Evolutionary conservation across 371 early-diverging fungal genomes (phyloP).

Genomic region (Haplosporangium sp.): DNA sequence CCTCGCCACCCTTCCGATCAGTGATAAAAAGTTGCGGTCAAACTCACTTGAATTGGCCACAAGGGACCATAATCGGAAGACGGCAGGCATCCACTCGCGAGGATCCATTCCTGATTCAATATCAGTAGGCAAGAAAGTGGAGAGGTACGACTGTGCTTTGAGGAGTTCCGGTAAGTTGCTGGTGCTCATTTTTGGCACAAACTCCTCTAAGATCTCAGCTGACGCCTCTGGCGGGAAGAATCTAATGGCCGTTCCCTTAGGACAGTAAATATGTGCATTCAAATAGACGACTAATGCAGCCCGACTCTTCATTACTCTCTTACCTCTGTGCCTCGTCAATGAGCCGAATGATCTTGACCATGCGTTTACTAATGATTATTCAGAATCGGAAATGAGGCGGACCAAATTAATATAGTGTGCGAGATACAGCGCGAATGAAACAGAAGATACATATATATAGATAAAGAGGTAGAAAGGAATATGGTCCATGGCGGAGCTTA

Average conservation of each 20-base stretch:
- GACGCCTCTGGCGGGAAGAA: slow-evolving; percentile 77
- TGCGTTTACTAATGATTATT: slow-evolving; percentile 31
- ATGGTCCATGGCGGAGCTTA: background rate
- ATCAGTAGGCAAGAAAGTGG: slow-evolving; percentile 68
- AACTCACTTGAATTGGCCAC: slow-evolving; percentile 65
- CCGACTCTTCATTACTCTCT: background rate
- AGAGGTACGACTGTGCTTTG: slow-evolving; percentile 68
- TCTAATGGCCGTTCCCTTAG: slow-evolving; percentile 21
- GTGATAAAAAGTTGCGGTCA: slow-evolving; percentile 74
- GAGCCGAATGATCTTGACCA: slow-evolving; percentile 35
- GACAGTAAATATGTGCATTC: too few species aligned
- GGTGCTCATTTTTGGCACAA: slow-evolving; percentile 37
- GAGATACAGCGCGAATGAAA: background rate
- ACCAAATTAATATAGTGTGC: slow-evolving; percentile 17
- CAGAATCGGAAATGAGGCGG: slow-evolving; percentile 12
- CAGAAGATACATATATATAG: background rate
- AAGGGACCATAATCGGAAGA: slow-evolving; percentile 85
- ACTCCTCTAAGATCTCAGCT: slow-evolving; percentile 77
- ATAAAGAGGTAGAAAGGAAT: background rate
- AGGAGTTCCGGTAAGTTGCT: slow-evolving; percentile 56
- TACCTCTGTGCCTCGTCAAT: slow-evolving; percentile 37
- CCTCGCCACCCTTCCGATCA: slow-evolving; percentile 78
- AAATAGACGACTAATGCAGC: too few species aligned
- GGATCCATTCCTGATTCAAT: slow-evolving; percentile 47
- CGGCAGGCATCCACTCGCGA: slow-evolving; percentile 80